Conservation (phyloP, 148 eudicot genomes). For the Agrostemma githago region DNA sequence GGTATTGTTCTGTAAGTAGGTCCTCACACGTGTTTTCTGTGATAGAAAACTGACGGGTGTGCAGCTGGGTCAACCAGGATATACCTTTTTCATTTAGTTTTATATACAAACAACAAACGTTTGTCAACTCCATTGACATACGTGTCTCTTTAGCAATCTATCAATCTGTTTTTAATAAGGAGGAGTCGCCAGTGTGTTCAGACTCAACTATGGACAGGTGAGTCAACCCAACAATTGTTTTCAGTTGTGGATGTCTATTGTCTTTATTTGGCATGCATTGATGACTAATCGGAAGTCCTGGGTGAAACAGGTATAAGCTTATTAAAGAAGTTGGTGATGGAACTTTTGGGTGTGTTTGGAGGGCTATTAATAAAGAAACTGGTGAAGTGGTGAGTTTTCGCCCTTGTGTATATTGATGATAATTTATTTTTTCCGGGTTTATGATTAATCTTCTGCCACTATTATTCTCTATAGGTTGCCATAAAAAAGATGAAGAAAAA, state of each 20-base stretch:
- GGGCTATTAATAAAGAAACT: slow-evolving; percentile 76
- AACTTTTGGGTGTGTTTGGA: slow-evolving; percentile 89
- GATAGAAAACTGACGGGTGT: slow-evolving; percentile 34
- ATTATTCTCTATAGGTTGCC: slow-evolving; percentile 55
- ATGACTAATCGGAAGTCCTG: slow-evolving; percentile 5
- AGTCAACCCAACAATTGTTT: slow-evolving; percentile 9
- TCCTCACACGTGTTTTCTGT: slow-evolving; percentile 29
- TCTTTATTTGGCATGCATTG: not conserved
- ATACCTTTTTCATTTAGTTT: slow-evolving; percentile 30
- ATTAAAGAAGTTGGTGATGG: slow-evolving; percentile 94
- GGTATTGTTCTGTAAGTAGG: slow-evolving; percentile 37
- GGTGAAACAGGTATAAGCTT: slow-evolving; percentile 50
- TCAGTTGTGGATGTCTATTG: not conserved
- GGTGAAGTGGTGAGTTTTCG: slow-evolving; percentile 72
- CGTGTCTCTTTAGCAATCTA: slow-evolving; percentile 25
- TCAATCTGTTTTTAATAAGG: slow-evolving; percentile 33
- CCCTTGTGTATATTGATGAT: not conserved
- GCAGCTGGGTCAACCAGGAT: slow-evolving; percentile 38
- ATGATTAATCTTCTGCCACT: slow-evolving; percentile 2
- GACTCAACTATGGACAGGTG: slow-evolving; percentile 68
- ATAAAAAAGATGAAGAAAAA: slow-evolving; percentile 89
- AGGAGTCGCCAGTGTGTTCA: slow-evolving; percentile 31
- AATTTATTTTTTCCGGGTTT: not conserved
- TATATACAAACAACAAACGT: slow-evolving; percentile 25
- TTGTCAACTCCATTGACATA: slow-evolving; percentile 26